A percentile compares a stretch with the other conserved stretches of the same genome.
phyloP scores from a whole-genome alignment of 1,139 yeast species.

The Magnusiomyces fungicola region DNA sequence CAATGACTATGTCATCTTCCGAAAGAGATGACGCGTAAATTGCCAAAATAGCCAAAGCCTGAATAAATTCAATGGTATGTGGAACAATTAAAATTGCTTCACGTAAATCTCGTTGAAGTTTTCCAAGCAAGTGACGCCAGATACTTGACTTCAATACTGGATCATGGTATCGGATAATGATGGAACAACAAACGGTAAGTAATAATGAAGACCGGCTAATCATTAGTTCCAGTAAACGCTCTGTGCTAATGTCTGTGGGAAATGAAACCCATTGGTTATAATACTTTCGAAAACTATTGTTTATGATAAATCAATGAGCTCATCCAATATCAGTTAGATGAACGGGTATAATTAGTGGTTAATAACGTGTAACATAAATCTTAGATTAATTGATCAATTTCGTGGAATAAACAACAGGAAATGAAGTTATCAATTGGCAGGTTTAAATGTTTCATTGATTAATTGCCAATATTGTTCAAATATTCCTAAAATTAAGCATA shows the following conservation, averaged over 20 bases:
- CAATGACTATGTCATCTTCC: conserved; percentile 43
- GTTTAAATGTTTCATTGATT: too few species aligned
- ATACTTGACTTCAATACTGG: conserved; percentile 34
- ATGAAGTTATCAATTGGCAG: too few species aligned
- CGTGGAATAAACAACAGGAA: too few species aligned
- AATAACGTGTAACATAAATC: too few species aligned
- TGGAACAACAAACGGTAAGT: conserved; percentile 57
- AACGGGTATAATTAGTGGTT: too few species aligned
- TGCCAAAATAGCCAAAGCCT: conserved; percentile 54
- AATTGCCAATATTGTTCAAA: too few species aligned
- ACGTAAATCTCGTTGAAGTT: conserved; percentile 41
- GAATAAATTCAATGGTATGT: conserved; percentile 51
- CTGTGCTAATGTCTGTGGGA: conserved; percentile 48
- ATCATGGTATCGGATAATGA: conserved; percentile 49
- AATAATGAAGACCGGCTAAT: conserved; percentile 52
- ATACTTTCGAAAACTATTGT: conserved; percentile 49
- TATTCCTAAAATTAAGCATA: too few species aligned
- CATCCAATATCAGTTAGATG: too few species aligned
- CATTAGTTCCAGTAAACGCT: conserved; percentile 45
- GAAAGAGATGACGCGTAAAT: conserved; percentile 55
- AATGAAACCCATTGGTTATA: conserved; percentile 77
- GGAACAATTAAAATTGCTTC: conserved; percentile 39
- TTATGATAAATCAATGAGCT: too few species aligned
- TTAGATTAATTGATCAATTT: too few species aligned
- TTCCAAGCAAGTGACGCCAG: conserved; percentile 33